Evolutionary conservation across 169 alveolate species (phyloP), one percentile per base, ranked within the genome.

Genomic region (Theileria orientalis): DNA sequence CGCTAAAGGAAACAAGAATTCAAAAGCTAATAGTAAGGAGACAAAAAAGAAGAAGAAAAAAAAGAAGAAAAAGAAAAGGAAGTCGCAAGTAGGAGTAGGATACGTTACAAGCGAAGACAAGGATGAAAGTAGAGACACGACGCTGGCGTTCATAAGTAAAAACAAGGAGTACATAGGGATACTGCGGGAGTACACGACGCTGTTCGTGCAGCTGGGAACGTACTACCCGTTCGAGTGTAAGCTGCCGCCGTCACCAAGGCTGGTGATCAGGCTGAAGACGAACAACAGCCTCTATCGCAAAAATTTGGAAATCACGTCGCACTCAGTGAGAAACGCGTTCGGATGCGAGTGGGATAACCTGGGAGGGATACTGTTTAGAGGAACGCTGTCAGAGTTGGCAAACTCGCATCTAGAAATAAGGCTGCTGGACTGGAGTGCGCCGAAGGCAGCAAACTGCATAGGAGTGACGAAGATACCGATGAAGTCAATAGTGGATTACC

Each of bases 301-400:
- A 29, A 56, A 60, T 8, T 44, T 78, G 30, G 42, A 46, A 42
- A 51, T 78, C 61, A 19, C 69, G 30, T 78, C 86, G 32, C 68
- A 59, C 29, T 41, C 69, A 16, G 62, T 64, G 46, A 30, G 37
- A 42, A 75, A 74, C 66, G 71, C 76, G 7, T 30, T 73, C 8
- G 54, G 75, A 19, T 86, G 93, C 29, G 70, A 84, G 44, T 91
- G 95, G 95, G 93, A 87, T 32, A 86, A 86, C 64, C 57, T 91
- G 49, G 95, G 95, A 2, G 92, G 88, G 47, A 74, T 91, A 5
- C 70, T 83, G 33, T 87, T 90, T 54, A 80, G 95, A 49, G 95
- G 95, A 3, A 91, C 95, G 7, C 69, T 90, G 33, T 72, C 86
- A 57, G 95, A 91, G 37, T 73, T 91, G 23, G 93, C 86, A 46